Evolutionary conservation across 441 rosid species (phyloP), one percentile per base, ranked within the genome.

Genomic region (Gossypium lobatum): DNA sequence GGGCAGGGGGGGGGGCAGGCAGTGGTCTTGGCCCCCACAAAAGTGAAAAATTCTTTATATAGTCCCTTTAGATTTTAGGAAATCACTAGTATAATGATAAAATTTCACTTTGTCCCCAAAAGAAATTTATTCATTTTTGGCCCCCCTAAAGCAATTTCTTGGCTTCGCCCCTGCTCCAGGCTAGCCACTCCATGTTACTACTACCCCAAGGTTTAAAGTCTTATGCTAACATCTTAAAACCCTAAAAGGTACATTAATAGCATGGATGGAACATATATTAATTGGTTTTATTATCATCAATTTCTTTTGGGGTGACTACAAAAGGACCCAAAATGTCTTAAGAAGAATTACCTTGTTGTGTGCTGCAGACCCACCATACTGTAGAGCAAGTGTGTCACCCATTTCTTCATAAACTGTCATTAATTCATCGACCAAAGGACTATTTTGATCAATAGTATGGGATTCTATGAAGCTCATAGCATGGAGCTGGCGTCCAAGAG

Each of bases 281-380:
- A 52, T 10, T 18, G 1, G 11, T 55, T 70, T 70, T 17, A 21
- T 18, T 39, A 14, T 31, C 23, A 4, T 7, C 55, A 72, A 16
- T 7, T 46, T n/a, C 58, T 10, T 48, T 48, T 2, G 6, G 18
- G 17, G 28, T 48, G 23, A 45, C 5, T n/a, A 60, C 0, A 6
- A 39, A 23, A 72, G 16, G 9, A 16, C 23, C 10, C 1, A 7
- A 71, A 65, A 45, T 39, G 48, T 4, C 20, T 26, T 5, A 31
- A 61, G 42, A 70, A 39, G 71, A 55, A 18, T 64, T 76, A 86
- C 95, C 91, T 90, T 90, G 85, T 90, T 90, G 80, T 90, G 95
- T 25, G 95, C 95, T 13, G 95, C 93, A 37, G 95, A 90, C 25
- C 95, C 95, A 74, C 95, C 95, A 78, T 90, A 90, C 70, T 90